Percentiles rank a stretch among this genome's conserved stretches.
Conservation (phyloP, 257 asterid genomes). For the Marsdenia floribunda region DNA sequence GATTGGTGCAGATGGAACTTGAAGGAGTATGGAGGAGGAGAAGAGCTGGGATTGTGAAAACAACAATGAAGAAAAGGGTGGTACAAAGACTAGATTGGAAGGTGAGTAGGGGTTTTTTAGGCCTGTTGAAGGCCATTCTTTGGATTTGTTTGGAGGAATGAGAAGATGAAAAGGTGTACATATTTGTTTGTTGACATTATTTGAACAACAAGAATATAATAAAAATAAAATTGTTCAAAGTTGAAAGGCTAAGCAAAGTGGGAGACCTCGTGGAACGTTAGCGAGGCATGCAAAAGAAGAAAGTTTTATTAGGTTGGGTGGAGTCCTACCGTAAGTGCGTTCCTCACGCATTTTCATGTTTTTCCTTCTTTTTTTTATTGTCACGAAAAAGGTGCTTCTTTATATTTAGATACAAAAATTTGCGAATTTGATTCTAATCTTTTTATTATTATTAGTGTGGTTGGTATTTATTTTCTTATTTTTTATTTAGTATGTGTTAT, state of each 20-base stretch:
- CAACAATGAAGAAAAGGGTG: conserved; percentile 67
- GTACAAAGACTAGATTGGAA: conserved; percentile 61
- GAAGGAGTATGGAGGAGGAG: conserved; percentile 73
- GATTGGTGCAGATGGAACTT: conserved; percentile 35
- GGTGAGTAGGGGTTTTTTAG: conserved; percentile 38
- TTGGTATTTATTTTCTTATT: too few relatives aligned
- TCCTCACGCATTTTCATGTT: conserved; percentile 22
- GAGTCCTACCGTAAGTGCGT: conserved; percentile 31
- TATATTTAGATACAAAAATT: too few relatives aligned
- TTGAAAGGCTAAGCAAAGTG: conserved; percentile 38
- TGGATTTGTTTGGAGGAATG: conserved; percentile 8
- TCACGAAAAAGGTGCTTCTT: conserved; percentile 7
- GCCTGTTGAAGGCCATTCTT: conserved; percentile 48
- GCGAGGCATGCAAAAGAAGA: conserved; percentile 33
- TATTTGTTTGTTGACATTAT: not conserved
- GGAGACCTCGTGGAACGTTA: conserved; percentile 32
- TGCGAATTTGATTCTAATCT: too few relatives aligned
- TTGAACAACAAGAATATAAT: conserved; percentile 11
- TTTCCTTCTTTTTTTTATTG: not conserved
- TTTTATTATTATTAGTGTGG: too few relatives aligned
- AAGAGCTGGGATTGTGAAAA: conserved; percentile 77
- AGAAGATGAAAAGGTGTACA: conserved; percentile 13
- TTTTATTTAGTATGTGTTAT: too few relatives aligned
- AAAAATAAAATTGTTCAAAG: conserved; percentile 10
- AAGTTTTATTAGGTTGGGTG: conserved; percentile 26